Base-by-base conservation (phyloP, 2,329 filamentous ascomycete genomes). In the Neonectria sp. region DNA sequence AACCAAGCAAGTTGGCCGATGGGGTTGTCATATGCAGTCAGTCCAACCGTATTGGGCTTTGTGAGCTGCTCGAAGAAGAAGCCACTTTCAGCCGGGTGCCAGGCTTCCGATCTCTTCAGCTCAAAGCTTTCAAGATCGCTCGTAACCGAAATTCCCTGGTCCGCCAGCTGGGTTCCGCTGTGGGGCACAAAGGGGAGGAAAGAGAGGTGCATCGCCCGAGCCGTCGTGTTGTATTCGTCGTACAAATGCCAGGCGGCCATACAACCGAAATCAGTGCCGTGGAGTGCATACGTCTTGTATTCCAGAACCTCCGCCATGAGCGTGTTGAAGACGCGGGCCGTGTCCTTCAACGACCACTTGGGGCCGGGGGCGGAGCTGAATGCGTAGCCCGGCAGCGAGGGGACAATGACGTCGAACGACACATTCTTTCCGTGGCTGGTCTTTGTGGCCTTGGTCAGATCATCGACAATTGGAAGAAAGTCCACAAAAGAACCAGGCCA, bases 401-500 rank as follows among this genome's bases (percentile, higher is more conserved):
- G 78, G 72, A 55, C 76, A 67, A 65, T 79, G 12, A 73, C 55
- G 11, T 73, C 49, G 57, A 73, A 73, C 2, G 67, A 49, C 1
- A 65, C 59, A 15, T 55, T 15, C 21, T 27, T 61, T 21, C 51
- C 51, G 12, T 33, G 33, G 6, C 51, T 29, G n/a, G 21, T 35
- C 59, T 55, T 57, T 7, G n/a, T 51, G 40, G 48, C 43, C 17
- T 31, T 43, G 2, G 55, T 62, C 17, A 68, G 55, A 49, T 48
- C 7, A 4, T 68, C 45, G 8, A 72, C 8, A 3, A 72, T 3
- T 1, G 80, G 52, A 73, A 80, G 68, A 27, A 83, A 83, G 67
- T 86, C 83, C 68, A 81, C 80, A 61, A 85, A 84, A 1, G 78
- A 81, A 5, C 82, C 82, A 3, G 82, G 83, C 83, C 82, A 85